Base-by-base conservation (phyloP, 495 filamentous ascomycete species). In the Daldinia vernicosa region DNA sequence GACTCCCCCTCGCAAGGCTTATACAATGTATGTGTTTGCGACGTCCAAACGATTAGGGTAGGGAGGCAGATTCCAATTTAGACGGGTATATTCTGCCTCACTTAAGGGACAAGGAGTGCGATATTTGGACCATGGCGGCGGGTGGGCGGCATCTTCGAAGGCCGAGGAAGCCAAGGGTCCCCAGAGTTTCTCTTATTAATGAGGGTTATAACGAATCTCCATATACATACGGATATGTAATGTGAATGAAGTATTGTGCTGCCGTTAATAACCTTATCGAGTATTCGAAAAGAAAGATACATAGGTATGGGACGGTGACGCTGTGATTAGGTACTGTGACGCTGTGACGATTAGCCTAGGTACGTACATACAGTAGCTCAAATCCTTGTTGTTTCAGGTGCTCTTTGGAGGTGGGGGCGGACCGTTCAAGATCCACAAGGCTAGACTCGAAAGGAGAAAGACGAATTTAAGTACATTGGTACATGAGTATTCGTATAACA, bases 71-170 rank as follows among this genome's bases (percentile, higher is more conserved):
- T 19, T 24, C n/a, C n/a, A n/a, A 24, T 24, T 47, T 6, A 56
- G 22, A 43, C 24, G n/a, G 39, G 17, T 12, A 47, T 47, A 17
- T 22, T 60, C 60, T 40, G 28, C 50, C 56, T 53, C 52, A 67
- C 69, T 59, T 72, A 72, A 60, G 55, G 30, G 39, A 64, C 70
- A 72, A 59, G 70, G 70, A 67, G 22, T 47, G 15, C 50, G 67
- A 72, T 72, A 72, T 53, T 43, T 61, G 65, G 65, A 72, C 70
- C 70, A 28, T 26, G 57, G 30, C 70, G 70, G 64, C 39, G 70
- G 70, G 70, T 60, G 54, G 43, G 26, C 37, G 39, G 39, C 7
- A 22, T 56, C 63, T 53, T 26, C 52, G 51, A 47, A 9, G 39
- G 11, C 28, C 6, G 12, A 55, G 27, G 22, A 58, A 51, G 26